phyloP scores from a whole-genome alignment of 139 green algal species.

The Chlorella ohadii region DNA sequence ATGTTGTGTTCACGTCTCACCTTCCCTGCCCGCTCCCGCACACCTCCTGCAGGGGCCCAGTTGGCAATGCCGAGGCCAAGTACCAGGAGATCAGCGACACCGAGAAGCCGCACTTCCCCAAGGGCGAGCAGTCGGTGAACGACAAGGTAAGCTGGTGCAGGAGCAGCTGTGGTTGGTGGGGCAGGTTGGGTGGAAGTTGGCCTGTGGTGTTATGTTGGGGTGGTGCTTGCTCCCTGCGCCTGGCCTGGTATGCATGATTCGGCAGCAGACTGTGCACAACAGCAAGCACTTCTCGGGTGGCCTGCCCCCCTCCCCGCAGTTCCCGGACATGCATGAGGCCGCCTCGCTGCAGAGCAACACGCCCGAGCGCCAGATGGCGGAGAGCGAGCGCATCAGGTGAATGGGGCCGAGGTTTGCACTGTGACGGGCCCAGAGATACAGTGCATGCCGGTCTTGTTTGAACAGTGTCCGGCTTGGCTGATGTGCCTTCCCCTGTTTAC shows the following conservation, averaged over 20 bases:
- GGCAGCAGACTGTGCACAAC: background rate
- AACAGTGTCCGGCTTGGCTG: background rate
- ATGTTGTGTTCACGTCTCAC: no score
- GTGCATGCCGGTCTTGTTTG: background rate
- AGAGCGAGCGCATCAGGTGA: slow-evolving; percentile 22
- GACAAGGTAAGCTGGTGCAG: slow-evolving; percentile 1
- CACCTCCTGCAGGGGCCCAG: slow-evolving; percentile 8
- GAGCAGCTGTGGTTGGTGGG: background rate
- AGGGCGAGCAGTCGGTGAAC: slow-evolving; percentile 13
- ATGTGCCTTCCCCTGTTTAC: background rate
- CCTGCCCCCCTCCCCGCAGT: background rate
- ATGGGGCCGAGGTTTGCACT: background rate
- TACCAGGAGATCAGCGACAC: slow-evolving; percentile 32
- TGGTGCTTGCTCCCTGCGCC: no score
- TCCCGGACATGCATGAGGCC: slow-evolving; percentile 24
- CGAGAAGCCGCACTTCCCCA: slow-evolving; percentile 15
- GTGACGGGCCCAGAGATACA: background rate
- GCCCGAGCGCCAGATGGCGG: background rate
- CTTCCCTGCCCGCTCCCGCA: no score
- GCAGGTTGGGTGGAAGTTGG: background rate
- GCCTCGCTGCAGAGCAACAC: slow-evolving; percentile 17
- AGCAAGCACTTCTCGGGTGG: no score
- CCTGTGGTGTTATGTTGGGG: background rate
- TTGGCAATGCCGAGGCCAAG: slow-evolving; percentile 28
- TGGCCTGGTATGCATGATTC: no score